Evolutionary conservation across 164 flowering plant genomes (phyloP), one percentile per base, ranked within the genome.

Genomic region (Houttuynia cordata): DNA sequence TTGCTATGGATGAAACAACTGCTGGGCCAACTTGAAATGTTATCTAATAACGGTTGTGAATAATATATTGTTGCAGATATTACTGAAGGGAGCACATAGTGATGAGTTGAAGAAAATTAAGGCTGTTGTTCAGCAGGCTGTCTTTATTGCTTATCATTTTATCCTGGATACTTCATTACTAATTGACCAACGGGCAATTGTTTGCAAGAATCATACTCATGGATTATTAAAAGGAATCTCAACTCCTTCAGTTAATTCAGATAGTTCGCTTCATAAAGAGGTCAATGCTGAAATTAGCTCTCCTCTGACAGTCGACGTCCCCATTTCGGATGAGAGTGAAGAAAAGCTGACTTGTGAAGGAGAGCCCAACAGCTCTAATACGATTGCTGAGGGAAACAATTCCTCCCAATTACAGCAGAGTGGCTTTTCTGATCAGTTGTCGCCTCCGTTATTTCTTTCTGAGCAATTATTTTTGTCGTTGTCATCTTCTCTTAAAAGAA

Each of bases 51-150:
- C n/a, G 56, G 0, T 21, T 17, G 19, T 18, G 45, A 30, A 19
- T 39, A 17, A 10, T 23, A 24, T 66, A 15, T 18, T 49, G 49
- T 42, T 66, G 75, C 94, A 93, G 99, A 78, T 93, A 78, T 78
- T 93, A 73, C 77, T 93, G 75, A 90, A 85, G 75, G 99, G 99
- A 62, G 76, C 87, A 45, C 82, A 73, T 65, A 81, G 83, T 69
- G 87, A 86, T 53, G 96, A 86, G 58, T 64, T 93, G 76, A 93
- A 93, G 78, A 86, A 68, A 74, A 71, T 88, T 24, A 93, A 93
- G 72, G 59, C 70, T 74, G 88, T 86, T 51, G 76, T 90, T 23
- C 87, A 79, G 55, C 78, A 75, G 78, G 80, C 95, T 15, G 86
- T 90, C 68, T 68, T 78, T 64, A 69, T 82, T 74, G 96, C 97